Conservation (phyloP, 2,329 filamentous ascomycete genomes). For the Bipolaris victoriae region DNA sequence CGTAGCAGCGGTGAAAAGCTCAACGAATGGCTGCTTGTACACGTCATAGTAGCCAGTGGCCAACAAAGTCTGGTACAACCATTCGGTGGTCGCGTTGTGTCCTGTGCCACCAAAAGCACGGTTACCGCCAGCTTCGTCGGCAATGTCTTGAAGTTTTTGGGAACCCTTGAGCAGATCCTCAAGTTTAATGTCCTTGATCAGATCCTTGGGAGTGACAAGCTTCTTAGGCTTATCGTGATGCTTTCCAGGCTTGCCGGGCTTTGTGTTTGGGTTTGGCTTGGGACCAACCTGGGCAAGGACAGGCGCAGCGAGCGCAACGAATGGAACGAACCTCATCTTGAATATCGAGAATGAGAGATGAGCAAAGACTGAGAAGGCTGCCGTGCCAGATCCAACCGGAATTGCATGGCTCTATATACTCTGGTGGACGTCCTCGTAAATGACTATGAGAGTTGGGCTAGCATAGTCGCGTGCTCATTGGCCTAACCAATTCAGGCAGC, state of each 20-base stretch:
- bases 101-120: slow-evolving; percentile 45
- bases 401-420: slow-evolving; percentile 28
- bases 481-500: slow-evolving; percentile 34
- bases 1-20: slow-evolving; percentile 43
- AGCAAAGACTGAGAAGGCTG: slow-evolving; percentile 18
- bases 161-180: slow-evolving; percentile 42
- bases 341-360: slow-evolving; percentile 5
- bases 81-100: slow-evolving; percentile 45
- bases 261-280: slow-evolving; percentile 14
- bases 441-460: slow-evolving; percentile 2
- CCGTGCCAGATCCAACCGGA: slow-evolving; percentile 2
- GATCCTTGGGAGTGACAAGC: slow-evolving; percentile 27
- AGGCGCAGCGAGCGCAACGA: slow-evolving; percentile 35
- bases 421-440: slow-evolving; percentile 14
- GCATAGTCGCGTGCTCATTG: slow-evolving; percentile 7
- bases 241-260: slow-evolving; percentile 12
- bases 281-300: slow-evolving; percentile 23
- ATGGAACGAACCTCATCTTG: slow-evolving; percentile 41
- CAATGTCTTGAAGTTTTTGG: slow-evolving; percentile 42
- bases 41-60: slow-evolving; percentile 44
- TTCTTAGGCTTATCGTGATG: slow-evolving; percentile 7
- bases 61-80: slow-evolving; percentile 40
- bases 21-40: slow-evolving; percentile 43
- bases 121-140: slow-evolving; percentile 43
- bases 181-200: slow-evolving; percentile 40